Conservation (phyloP, 2,329 filamentous ascomycete genomes). For the Eutypa lata region DNA sequence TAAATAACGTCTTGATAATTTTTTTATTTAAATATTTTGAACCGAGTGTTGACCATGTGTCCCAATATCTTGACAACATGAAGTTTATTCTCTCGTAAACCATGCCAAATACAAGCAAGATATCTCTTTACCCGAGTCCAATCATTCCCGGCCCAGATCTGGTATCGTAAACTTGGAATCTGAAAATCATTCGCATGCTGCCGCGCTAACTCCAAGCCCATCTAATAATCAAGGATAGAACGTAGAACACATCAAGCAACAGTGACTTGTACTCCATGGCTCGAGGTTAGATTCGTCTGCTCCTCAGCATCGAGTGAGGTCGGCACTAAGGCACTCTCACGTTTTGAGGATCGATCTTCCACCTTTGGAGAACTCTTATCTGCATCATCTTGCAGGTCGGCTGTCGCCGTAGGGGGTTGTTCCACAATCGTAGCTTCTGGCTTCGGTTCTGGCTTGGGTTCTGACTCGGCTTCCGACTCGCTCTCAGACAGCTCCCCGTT, state of each 20-base stretch:
- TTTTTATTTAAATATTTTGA: background rate
- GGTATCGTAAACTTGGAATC: background rate
- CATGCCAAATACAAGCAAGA: background rate
- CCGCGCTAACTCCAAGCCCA: conserved; percentile 16
- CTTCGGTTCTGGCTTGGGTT: background rate
- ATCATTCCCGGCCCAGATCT: background rate
- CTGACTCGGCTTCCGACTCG: background rate
- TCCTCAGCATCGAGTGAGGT: conserved; percentile 7
- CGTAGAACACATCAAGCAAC: conserved; percentile 13
- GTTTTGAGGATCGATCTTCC: conserved; percentile 11
- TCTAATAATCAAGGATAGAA: conserved; percentile 16
- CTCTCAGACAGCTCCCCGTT: background rate
- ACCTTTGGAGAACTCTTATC: conserved; percentile 6
- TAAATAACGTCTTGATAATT: background rate
- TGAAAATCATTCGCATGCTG: background rate
- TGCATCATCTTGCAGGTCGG: conserved; percentile 2
- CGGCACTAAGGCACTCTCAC: conserved; percentile 5
- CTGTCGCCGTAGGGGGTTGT: conserved; percentile 4
- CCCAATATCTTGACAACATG: background rate
- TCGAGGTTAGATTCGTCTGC: conserved; percentile 10
- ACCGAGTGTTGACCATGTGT: background rate
- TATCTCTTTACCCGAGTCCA: background rate
- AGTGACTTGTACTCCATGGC: conserved; percentile 13
- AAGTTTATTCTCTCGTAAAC: background rate
- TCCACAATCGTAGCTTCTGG: conserved; percentile 1